Evolutionary conservation across 331 rosid species (phyloP).

Genomic region (Cydonia oblonga): DNA sequence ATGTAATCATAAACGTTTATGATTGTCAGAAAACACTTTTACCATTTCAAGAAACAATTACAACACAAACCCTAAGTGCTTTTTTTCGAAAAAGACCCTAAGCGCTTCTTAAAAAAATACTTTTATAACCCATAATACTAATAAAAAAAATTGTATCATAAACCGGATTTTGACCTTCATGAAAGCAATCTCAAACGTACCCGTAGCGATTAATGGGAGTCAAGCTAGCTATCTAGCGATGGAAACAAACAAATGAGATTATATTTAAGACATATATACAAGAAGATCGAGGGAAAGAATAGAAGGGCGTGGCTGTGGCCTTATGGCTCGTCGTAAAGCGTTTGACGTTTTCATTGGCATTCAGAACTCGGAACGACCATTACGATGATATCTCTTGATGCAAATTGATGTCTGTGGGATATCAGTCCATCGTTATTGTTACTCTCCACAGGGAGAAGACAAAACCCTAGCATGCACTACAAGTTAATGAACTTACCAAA

Average conservation of each 20-base stretch:
- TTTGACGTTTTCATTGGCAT: constrained; percentile 20
- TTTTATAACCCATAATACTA: neutral
- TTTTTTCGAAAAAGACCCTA: too few species aligned
- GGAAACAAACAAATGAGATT: neutral
- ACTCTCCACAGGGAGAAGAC: neutral
- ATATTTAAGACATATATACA: neutral
- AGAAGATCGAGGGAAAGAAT: neutral
- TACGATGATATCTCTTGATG: constrained; percentile 4
- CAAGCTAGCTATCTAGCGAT: neutral
- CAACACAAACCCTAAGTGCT: neutral
- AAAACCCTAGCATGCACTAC: neutral
- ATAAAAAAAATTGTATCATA: too few species aligned
- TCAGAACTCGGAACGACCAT: constrained; percentile 10
- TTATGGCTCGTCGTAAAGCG: constrained; percentile 11
- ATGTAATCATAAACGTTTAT: too few species aligned
- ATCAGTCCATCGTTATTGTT: neutral
- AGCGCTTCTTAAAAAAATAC: neutral
- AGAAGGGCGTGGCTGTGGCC: neutral
- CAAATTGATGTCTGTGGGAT: neutral
- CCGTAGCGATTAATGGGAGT: neutral
- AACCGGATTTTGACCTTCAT: too few species aligned
- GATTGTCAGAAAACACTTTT: neutral
- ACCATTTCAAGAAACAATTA: neutral
- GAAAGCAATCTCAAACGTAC: neutral
- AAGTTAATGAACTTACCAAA: neutral